Percentiles rank a stretch among this genome's conserved stretches.
Evolutionary conservation across 805 yeast genomes (phyloP).

Genomic region (Ogataea kodamae): DNA sequence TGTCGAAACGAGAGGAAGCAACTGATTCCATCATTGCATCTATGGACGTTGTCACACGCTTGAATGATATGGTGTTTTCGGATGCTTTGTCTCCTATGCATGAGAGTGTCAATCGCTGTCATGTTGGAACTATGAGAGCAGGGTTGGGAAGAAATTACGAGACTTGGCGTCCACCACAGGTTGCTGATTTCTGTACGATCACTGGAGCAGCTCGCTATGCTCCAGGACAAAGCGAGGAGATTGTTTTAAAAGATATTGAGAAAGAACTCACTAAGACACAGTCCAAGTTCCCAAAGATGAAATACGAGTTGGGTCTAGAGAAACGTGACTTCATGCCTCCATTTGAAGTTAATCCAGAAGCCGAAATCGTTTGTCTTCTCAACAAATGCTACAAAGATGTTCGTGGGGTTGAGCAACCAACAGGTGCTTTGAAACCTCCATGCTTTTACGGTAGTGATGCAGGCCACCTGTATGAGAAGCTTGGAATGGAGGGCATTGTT

Average conservation of each 20-base stretch:
- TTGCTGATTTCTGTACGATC: constrained; percentile 31
- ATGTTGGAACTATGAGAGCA: constrained; percentile 32
- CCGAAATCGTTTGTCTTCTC: constrained; percentile 19
- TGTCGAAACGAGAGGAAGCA: constrained; percentile 33
- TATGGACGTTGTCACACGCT: constrained; percentile 27
- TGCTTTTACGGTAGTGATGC: constrained; percentile 29
- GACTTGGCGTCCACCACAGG: constrained; percentile 33
- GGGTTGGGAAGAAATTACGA: constrained; percentile 31
- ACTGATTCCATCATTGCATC: constrained; percentile 32
- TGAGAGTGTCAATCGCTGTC: constrained; percentile 29
- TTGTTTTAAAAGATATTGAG: constrained; percentile 26
- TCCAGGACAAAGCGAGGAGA: constrained; percentile 29
- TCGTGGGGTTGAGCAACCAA: constrained; percentile 22
- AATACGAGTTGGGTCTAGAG: constrained; percentile 22
- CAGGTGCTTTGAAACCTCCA: constrained; percentile 27
- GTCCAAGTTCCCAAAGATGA: constrained; percentile 23
- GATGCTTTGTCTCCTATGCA: constrained; percentile 24
- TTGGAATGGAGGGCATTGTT: constrained; percentile 25
- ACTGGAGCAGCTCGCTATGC: constrained; percentile 33
- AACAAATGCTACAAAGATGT: constrained; percentile 18
- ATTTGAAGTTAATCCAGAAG: constrained; percentile 23
- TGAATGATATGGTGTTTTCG: constrained; percentile 28
- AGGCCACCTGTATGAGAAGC: constrained; percentile 25
- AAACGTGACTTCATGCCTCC: constrained; percentile 26
- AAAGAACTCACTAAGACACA: constrained; percentile 25